Conservation (phyloP, 495 filamentous ascomycete genomes). For the Xylaria bambusicola region DNA sequence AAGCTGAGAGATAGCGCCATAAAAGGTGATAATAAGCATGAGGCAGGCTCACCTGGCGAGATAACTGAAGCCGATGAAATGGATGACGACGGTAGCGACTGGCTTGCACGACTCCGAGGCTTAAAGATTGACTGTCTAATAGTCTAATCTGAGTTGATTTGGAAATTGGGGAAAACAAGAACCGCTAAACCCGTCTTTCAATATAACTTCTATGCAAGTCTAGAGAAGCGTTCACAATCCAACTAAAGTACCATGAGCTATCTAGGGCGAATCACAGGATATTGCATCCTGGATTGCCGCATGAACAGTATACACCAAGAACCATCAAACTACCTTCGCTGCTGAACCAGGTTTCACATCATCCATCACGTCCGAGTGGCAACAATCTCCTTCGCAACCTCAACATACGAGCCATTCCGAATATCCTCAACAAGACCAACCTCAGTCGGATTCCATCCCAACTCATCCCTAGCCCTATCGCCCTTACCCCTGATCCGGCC, state of each 20-base stretch:
- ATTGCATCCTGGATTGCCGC: too few relatives aligned
- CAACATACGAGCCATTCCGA: conserved; percentile 23
- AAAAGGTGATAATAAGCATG: conserved; percentile 12
- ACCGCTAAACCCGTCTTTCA: too few relatives aligned
- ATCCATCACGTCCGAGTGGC: background rate
- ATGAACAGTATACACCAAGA: too few relatives aligned
- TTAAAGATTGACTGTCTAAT: conserved; percentile 43
- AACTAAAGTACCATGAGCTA: too few relatives aligned
- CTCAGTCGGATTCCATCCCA: conserved; percentile 39
- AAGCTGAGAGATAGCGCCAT: conserved; percentile 30
- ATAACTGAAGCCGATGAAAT: background rate
- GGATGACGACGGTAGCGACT: conserved; percentile 24
- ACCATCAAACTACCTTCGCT: background rate
- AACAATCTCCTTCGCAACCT: conserved; percentile 18
- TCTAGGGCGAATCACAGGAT: too few relatives aligned
- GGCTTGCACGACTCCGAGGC: conserved; percentile 40
- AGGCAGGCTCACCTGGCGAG: background rate
- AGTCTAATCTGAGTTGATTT: conserved; percentile 28
- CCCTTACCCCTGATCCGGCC: conserved; percentile 31
- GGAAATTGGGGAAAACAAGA: too few relatives aligned
- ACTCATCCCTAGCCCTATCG: conserved; percentile 35
- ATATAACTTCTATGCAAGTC: too few relatives aligned
- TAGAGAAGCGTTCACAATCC: too few relatives aligned
- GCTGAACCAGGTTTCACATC: background rate
- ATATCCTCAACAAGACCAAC: conserved; percentile 35